These are phyloP conservation scores for Azolla pinnata DNA, from an alignment of 75 land plant species.

Conservation along the genomic window DNA sequence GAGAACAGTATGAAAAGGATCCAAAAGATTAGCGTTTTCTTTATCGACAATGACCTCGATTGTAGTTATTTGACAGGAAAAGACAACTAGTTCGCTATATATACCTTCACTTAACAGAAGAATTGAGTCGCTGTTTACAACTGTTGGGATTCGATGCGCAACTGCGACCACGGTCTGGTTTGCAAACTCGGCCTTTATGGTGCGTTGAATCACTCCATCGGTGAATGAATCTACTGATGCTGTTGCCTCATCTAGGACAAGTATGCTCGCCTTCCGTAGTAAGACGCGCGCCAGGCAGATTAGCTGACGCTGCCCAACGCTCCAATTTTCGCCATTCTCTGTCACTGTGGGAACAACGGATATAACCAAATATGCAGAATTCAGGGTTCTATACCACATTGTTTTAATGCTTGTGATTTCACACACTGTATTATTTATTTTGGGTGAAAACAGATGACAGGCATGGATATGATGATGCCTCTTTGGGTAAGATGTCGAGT, in stretches of 20 bases:
- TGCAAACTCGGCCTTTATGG: constrained; percentile 39
- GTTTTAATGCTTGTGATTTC: too few species aligned
- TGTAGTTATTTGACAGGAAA: too few species aligned
- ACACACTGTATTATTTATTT: too few species aligned
- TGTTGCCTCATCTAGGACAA: constrained; percentile 77
- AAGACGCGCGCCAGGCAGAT: constrained; percentile 61
- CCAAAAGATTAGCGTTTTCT: background rate
- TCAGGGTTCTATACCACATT: background rate
- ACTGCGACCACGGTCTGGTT: constrained; percentile 57
- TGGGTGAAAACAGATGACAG: too few species aligned
- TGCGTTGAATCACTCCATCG: constrained; percentile 52
- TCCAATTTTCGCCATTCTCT: constrained; percentile 85
- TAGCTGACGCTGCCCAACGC: constrained; percentile 77
- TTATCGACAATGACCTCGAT: background rate
- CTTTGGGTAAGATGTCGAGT: too few species aligned
- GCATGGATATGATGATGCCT: too few species aligned
- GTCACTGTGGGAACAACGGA: constrained; percentile 43
- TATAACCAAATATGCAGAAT: too few species aligned
- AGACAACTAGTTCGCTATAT: too few species aligned
- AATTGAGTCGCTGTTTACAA: constrained; percentile 62
- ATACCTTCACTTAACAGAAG: constrained; percentile 60
- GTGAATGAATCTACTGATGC: constrained; percentile 77
- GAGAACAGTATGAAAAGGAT: background rate
- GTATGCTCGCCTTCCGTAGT: constrained; percentile 47
- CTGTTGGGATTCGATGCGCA: constrained; percentile 64